Conservation (phyloP, 306 rosid species). For the Potentilla sterilis region DNA sequence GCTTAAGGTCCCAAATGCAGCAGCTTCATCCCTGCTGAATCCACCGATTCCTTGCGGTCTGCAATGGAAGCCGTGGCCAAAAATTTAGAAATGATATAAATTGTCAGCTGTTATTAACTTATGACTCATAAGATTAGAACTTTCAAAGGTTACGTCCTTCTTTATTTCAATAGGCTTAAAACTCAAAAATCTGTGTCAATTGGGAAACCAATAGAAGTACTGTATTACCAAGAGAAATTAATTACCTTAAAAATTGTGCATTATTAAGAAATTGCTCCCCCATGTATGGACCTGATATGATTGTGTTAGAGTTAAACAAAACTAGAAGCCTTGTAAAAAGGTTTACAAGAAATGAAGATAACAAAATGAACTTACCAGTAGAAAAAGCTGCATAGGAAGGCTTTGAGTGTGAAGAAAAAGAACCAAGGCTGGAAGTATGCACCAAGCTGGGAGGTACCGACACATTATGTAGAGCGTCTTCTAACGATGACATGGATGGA, state of each 20-base stretch:
- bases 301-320: conserved; percentile 22
- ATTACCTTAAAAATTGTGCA: conserved; percentile 44
- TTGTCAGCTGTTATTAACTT: neutral
- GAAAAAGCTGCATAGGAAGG: conserved; percentile 32
- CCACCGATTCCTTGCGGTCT: conserved; percentile 38
- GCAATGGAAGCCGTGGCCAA: conserved; percentile 9
- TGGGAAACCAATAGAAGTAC: neutral
- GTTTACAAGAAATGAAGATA: conserved; percentile 22
- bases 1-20: conserved; percentile 29
- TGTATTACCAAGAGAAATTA: conserved; percentile 13
- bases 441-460: conserved; percentile 35
- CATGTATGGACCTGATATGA: conserved; percentile 47
- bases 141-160: neutral
- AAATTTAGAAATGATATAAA: neutral
- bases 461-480: conserved; percentile 32
- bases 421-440: conserved; percentile 43
- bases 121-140: neutral
- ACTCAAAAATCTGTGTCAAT: neutral
- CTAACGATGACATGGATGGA: conserved; percentile 42
- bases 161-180: neutral
- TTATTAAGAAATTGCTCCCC: conserved; percentile 44
- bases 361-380: conserved; percentile 38
- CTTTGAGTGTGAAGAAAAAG: conserved; percentile 21
- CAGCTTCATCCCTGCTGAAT: conserved; percentile 24
- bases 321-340: conserved; percentile 7